Evolutionary conservation across 495 filamentous ascomycete genomes (phyloP).

Genomic region (Talaromyces trachyspermus): DNA sequence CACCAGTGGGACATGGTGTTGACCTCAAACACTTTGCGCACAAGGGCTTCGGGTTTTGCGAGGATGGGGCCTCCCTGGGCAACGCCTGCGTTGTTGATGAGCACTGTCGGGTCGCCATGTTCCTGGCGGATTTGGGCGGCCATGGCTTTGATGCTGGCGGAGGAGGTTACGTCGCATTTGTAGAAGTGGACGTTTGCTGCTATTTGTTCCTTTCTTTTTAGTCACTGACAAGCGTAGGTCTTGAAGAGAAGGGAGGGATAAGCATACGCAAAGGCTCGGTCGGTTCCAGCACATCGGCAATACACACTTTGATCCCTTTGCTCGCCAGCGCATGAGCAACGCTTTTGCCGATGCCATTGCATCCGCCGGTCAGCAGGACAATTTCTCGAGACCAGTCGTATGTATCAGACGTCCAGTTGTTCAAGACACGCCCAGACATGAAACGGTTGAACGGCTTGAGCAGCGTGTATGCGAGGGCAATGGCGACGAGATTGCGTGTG

Average conservation of each 20-base stretch:
- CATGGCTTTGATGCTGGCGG: constrained; percentile 31
- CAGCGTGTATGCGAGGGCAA: constrained; percentile 28
- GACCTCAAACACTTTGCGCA: constrained; percentile 48
- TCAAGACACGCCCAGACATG: constrained; percentile 36
- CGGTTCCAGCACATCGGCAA: constrained; percentile 42
- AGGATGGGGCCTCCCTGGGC: constrained; percentile 40
- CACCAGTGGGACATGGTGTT: constrained; percentile 55
- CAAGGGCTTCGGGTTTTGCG: constrained; percentile 33
- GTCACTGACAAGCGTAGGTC: neutral
- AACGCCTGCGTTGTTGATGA: constrained; percentile 58
- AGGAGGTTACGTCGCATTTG: constrained; percentile 47
- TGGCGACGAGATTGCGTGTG: constrained; percentile 18
- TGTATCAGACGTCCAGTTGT: constrained; percentile 39
- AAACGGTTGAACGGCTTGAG: constrained; percentile 33
- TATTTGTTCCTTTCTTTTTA: constrained; percentile 5
- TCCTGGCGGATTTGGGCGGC: constrained; percentile 38
- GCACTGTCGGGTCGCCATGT: constrained; percentile 44
- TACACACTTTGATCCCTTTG: constrained; percentile 42
- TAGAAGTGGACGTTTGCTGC: constrained; percentile 38
- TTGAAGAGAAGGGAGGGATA: neutral
- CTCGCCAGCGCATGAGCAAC: constrained; percentile 38
- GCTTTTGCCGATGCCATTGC: constrained; percentile 48
- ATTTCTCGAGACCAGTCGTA: constrained; percentile 45
- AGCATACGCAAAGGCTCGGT: constrained; percentile 22
- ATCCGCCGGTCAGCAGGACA: constrained; percentile 51